Percentiles rank a stretch among this genome's conserved stretches.
These are phyloP conservation scores for Phytophthora citrophthora DNA, from an alignment of 352 stramenopile species.

Conservation along the genomic window DNA sequence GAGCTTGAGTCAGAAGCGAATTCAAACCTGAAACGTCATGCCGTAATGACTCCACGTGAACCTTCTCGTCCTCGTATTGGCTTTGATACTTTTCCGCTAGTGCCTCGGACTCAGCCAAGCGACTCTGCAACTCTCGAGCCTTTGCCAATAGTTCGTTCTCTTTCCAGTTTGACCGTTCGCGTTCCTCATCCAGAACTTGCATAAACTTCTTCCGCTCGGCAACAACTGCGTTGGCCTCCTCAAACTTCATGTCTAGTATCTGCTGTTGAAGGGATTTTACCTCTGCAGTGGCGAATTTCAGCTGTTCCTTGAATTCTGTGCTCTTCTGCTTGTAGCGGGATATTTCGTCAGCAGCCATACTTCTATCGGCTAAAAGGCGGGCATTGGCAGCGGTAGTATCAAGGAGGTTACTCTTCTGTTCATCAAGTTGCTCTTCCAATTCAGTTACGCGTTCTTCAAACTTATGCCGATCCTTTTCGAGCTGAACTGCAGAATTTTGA, in stretches of 20 bases:
- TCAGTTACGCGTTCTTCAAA: slow-evolving; percentile 31
- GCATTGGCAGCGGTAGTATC: slow-evolving; percentile 18
- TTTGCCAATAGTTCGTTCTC: slow-evolving; percentile 65
- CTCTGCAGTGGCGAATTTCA: slow-evolving; percentile 35
- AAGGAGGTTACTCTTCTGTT: slow-evolving; percentile 23
- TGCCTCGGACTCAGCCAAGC: slow-evolving; percentile 60
- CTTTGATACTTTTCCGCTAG: slow-evolving; percentile 61
- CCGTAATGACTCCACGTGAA: slow-evolving; percentile 70
- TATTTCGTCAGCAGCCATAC: slow-evolving; percentile 21
- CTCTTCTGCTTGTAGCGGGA: slow-evolving; percentile 22
- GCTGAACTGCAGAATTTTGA: slow-evolving; percentile 15
- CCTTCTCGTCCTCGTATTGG: slow-evolving; percentile 81
- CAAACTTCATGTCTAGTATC: slow-evolving; percentile 59
- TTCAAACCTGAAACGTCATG: slow-evolving; percentile 75
- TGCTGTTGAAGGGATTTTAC: slow-evolving; percentile 55
- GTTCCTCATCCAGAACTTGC: slow-evolving; percentile 57
- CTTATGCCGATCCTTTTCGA: slow-evolving; percentile 33
- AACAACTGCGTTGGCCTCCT: slow-evolving; percentile 59
- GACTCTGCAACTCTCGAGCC: slow-evolving; percentile 54
- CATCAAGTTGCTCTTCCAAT: slow-evolving; percentile 22
- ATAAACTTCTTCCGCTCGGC: slow-evolving; percentile 61
- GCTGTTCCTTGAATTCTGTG: slow-evolving; percentile 29
- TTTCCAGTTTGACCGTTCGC: slow-evolving; percentile 53
- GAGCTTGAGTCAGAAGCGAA: slow-evolving; percentile 64
- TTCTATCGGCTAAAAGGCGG: slow-evolving; percentile 37